Evolutionary conservation across 805 yeast species (phyloP), one percentile per base, ranked within the genome.

Genomic region (Kregervanrija delftensis): DNA sequence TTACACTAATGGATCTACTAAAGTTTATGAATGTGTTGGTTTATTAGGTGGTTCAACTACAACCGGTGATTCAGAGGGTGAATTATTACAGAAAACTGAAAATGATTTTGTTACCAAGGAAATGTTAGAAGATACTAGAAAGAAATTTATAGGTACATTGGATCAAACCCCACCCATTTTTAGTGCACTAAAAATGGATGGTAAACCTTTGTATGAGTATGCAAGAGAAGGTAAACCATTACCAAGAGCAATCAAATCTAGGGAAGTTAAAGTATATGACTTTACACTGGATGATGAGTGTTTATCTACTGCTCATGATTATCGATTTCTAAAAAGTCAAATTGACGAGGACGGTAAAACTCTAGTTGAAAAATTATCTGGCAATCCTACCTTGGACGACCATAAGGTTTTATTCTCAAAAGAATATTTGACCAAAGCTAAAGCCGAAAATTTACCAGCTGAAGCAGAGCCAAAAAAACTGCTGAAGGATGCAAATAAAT

Each of bases 101-200:
- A 70, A 74, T 1, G 70, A 66, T 8, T 89, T 82, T 55, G 64
- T 88, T 38, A 74, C 79, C 0, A 63, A 66, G 49, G 82, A 76
- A 2, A 60, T 71, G 38, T 63, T 90, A 11, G 65, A 65, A 11
- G 58, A 64, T 2, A 69, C 81, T 0, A 74, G 78, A 17, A 67
- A 66, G 5, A 81, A 81, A 63, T 89, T 93, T 58, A 67, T 79
- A n/a, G 99, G 98, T 0, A 74, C 79, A 12, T 67, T 90, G 42
- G 74, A 74, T 53, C 99, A 93, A 64, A 83, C 95, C 0, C 99
- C 99, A 11, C 99, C 99, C 0, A 83, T 93, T 11, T 93, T 79
- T 63, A 86, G 96, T 13, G 99, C 99, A 0, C 68, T 95, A 47
- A 91, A 91, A 59, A 84, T 95, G 81, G 82, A 88, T 58, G 99